Base-by-base conservation (phyloP, 345 rosid genomes). In the Heritiera fomes region DNA sequence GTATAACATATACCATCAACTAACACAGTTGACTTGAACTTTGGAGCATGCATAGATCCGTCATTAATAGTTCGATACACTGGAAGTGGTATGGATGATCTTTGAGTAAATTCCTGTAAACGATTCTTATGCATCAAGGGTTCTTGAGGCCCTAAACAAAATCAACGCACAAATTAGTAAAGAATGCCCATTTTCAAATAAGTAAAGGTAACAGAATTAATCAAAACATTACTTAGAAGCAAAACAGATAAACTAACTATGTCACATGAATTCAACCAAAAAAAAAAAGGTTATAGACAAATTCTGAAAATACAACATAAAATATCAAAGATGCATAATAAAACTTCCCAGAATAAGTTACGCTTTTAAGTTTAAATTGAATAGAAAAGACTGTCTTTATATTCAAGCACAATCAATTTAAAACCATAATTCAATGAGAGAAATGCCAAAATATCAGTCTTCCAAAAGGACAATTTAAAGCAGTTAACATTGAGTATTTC, bases 61-160 rank as follows among this genome's bases (percentile, higher is more conserved):
- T 83, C 88, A 62, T 82, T 84, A 8, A 60, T 8, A 10, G 80
- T 79, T 38, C 30, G 77, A 56, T 89, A 84, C 2, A 69, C 60
- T 0, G 88, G 89, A 3, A 82, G 77, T 3, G 76, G 77, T 10
- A 89, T 64, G 8, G 79, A 65, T 13, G 86, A 78, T 66, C 81
- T 81, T n/a, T 89, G 90, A 12, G 88, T 30, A 23, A 83, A 79
- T 38, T 87, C 82, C 14, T 89, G 88, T 49, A 89, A 61, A 15
- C 82, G 72, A 75, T 80, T 87, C 78, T 89, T 89, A 75, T 78
- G 20, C 77, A 69, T 78, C 38, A 50, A 28, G 28, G 7, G 41
- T 61, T 52, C 79, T 13, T 72, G 7, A 32, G 23, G 5, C 6
- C 63, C 81, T 71, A 59, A 43, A n/a, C 47, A 65, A 20, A 71